Conservation (phyloP, 2,329 filamentous ascomycete genomes). For the Talaromyces pinophilus region DNA sequence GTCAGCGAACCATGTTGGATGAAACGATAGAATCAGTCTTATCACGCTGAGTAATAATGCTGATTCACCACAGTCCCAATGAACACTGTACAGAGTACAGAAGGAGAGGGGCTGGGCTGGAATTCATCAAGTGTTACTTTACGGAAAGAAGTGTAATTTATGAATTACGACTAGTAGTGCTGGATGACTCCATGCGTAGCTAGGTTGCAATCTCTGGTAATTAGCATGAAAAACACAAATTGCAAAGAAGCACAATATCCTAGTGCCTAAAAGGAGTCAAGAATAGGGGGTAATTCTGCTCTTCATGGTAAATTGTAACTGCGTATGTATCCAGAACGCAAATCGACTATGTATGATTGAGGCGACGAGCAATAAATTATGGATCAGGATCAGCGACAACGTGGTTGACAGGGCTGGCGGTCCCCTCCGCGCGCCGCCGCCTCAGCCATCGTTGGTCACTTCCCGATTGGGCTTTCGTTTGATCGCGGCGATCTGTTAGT, state of each 20-base stretch:
- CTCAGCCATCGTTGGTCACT: constrained; percentile 16
- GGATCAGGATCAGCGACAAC: constrained; percentile 23
- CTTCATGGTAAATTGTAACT: background rate
- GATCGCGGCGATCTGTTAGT: constrained; percentile 5
- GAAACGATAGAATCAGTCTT: background rate
- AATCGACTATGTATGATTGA: background rate
- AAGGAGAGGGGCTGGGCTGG: background rate
- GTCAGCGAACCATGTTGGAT: background rate
- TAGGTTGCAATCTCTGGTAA: background rate
- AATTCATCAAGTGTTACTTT: background rate
- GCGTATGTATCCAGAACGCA: background rate
- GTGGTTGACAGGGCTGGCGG: constrained; percentile 24
- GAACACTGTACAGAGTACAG: background rate
- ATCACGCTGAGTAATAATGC: constrained; percentile 9
- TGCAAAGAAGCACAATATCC: background rate
- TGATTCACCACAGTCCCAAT: background rate
- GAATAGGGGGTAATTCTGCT: background rate
- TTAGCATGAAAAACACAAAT: background rate
- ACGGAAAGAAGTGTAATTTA: background rate
- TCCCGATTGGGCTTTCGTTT: constrained; percentile 14
- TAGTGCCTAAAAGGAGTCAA: background rate
- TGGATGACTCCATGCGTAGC: background rate
- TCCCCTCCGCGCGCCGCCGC: constrained; percentile 16
- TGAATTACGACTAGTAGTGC: background rate
- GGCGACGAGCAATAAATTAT: background rate